Evolutionary conservation across 2,329 filamentous ascomycete genomes (phyloP), one percentile per base, ranked within the genome.

Genomic region (Keithomyces neogunnii): DNA sequence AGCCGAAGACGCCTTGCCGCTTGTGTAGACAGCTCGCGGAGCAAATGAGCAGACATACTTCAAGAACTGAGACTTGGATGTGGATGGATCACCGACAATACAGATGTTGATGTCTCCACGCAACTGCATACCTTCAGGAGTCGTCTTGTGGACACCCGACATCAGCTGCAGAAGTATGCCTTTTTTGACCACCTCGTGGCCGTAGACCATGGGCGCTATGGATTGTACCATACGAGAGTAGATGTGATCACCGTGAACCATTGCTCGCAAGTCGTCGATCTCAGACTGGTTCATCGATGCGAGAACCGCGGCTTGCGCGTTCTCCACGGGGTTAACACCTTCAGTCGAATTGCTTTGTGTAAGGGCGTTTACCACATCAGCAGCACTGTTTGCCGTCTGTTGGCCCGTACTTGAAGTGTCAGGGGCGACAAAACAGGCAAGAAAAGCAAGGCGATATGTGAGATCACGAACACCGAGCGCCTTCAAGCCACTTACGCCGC

Each of bases 91-190:
- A 54, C 93, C 93, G 53, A 99, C 93, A 59, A 99, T 89, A 69
- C 93, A 99, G 56, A 99, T 95, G 72, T 99, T 99, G 75, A 99
- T 91, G 65, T 99, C 93, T 59, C 93, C 93, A 78, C 93, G 85
- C 43, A 99, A 78, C 56, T 91, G 84, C 89, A 99, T 96, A 55
- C 89, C 92, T 70, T 99, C 93, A 0, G 89, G 80, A 0, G 93
- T 99, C 28, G 81, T 81, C 69, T 99, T 99, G 70, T 84, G 84
- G 2, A 99, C 89, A 74, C 93, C 93, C n/a, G 90, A 89, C 80
- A 99, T 89, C 45, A 99, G 77, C 68, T 99, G 93, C 42, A 99
- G 77, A 6, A 99, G 79, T 29, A 99, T 75, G 32, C 93, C 93
- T 69, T 99, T 99, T 73, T 99, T 99, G 63, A 99, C 92, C 52